phyloP scores from a whole-genome alignment of 2,329 filamentous ascomycete species.

The Fusarium nanum region DNA sequence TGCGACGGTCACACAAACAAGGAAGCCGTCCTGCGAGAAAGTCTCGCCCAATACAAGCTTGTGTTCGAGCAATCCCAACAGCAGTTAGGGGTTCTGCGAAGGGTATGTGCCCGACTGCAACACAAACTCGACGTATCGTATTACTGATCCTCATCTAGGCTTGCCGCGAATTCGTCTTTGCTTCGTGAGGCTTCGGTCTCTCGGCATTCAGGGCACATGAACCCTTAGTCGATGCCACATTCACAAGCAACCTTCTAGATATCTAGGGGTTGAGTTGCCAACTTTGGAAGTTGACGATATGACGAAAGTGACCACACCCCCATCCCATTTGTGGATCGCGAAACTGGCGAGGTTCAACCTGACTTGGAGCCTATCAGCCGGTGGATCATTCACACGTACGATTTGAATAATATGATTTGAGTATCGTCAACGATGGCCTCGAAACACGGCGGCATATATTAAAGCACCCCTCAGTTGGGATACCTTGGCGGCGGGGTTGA shows the following conservation, averaged over 20 bases:
- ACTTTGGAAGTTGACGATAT: conserved; percentile 36
- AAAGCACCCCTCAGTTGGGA: conserved; percentile 38
- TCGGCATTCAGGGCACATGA: conserved; percentile 39
- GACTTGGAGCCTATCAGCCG: conserved; percentile 39
- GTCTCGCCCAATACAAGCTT: conserved; percentile 84
- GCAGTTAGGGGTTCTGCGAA: conserved; percentile 74
- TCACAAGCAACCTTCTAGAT: conserved; percentile 29
- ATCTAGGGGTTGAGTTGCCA: conserved; percentile 30
- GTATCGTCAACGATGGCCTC: conserved; percentile 37
- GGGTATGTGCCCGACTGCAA: conserved; percentile 59
- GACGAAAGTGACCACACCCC: conserved; percentile 32
- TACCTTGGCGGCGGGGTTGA: conserved; percentile 38
- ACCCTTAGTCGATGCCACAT: conserved; percentile 45
- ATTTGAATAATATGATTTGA: conserved; percentile 46
- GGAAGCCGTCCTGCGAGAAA: conserved; percentile 81
- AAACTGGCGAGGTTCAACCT: conserved; percentile 30
- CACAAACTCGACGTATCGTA: conserved; percentile 2
- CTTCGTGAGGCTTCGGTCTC: conserved; percentile 19
- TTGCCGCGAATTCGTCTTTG: conserved; percentile 54
- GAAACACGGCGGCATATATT: conserved; percentile 44
- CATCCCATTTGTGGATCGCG: conserved; percentile 31
- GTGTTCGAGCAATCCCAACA: conserved; percentile 87
- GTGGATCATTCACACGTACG: conserved; percentile 42
- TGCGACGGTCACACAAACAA: conserved; percentile 86
- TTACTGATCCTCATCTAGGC: conserved; percentile 47